A percentile compares a stretch with the other conserved stretches of the same genome.
Conservation (phyloP, 768 basidiomycete genomes). For the Galerina sulciceps region DNA sequence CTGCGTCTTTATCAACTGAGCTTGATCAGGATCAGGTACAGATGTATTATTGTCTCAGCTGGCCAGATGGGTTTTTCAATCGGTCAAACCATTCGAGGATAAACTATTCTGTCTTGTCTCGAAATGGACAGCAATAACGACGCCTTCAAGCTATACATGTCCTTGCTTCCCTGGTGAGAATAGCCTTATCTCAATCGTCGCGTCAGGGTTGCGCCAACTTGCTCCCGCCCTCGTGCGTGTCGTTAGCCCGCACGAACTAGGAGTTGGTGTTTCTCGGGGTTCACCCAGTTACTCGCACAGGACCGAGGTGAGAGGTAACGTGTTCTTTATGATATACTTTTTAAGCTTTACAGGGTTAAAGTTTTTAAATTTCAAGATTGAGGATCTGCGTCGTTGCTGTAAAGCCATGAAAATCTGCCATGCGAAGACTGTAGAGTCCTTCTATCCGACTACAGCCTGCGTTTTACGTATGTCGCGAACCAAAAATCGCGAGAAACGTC, state of each 20-base stretch:
- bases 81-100: too few species aligned
- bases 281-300: not conserved
- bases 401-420: not conserved
- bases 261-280: not conserved
- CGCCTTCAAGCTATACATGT: not conserved
- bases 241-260: not conserved
- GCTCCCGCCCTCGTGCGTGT: not conserved
- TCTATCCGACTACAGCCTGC: not conserved
- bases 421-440: not conserved
- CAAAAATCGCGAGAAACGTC: conserved; percentile 1
- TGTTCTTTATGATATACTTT: not conserved
- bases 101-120: too few species aligned
- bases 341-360: conserved; percentile 6
- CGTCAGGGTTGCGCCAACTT: not conserved
- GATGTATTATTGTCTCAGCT: too few species aligned
- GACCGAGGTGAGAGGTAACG: conserved; percentile 2
- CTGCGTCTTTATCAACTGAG: not conserved
- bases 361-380: not conserved
- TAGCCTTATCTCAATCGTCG: not conserved
- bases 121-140: too few species aligned
- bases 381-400: not conserved
- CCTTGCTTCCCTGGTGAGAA: conserved; percentile 5
- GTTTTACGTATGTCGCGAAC: not conserved
- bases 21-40: not conserved
- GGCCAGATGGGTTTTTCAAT: too few species aligned